Evolutionary conservation across 257 asterid species (phyloP).

Genomic region (Nicotiana tabacum): DNA sequence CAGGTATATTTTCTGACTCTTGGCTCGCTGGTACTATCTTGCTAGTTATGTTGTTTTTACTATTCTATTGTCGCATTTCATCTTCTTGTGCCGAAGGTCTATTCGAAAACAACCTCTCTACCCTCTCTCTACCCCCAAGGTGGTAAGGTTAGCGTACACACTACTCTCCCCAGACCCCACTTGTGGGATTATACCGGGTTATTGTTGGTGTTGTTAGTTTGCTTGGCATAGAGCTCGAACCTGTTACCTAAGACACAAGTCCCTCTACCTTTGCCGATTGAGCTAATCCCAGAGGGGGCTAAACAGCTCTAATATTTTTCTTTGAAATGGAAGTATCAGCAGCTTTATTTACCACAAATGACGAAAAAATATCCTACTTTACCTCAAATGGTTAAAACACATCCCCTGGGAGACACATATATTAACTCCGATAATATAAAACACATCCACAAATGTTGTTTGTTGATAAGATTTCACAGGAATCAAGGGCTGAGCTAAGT

Average conservation of each 20-base stretch:
- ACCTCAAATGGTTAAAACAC: not conserved
- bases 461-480: not conserved
- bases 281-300: not conserved
- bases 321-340: not conserved
- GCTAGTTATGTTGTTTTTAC: no score
- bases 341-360: not conserved
- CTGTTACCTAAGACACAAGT: not conserved
- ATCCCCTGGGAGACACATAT: not conserved
- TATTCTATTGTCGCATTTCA: no score
- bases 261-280: not conserved
- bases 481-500: not conserved
- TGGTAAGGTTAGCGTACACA: no score
- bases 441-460: no score
- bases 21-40: no score
- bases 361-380: not conserved
- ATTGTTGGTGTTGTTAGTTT: no score
- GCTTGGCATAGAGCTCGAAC: not conserved
- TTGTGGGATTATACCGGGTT: no score
- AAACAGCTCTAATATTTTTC: not conserved
- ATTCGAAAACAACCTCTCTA: no score
- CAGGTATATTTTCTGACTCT: no score
- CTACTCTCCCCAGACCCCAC: no score
- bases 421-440: not conserved
- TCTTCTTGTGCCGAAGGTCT: no score
- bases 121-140: no score